Evolutionary conservation across 2,329 filamentous ascomycete species (phyloP), one percentile per base, ranked within the genome.

Genomic region (Polytolypa hystricis): DNA sequence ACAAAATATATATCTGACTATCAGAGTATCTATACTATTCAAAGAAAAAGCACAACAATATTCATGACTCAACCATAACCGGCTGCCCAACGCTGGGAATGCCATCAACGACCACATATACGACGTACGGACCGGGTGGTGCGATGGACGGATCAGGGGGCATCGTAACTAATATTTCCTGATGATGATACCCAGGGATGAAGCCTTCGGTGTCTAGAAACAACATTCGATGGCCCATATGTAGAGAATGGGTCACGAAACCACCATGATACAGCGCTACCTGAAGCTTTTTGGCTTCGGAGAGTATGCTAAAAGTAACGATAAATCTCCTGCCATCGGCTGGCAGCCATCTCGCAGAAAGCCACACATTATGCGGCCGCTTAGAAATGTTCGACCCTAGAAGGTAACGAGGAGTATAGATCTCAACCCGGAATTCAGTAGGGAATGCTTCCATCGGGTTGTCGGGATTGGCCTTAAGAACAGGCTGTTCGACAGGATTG

Each of bases 351-450:
- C 58, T 65, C 25, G 51, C 57, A 6, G 65, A 66, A 11, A 76
- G 53, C 3, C 45, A 41, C 34, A 76, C 58, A 31, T 64, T 56
- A 3, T 58, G 64, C 3, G 74, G 72, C 31, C 73, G 64, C 32
- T 51, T 59, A 18, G 55, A 52, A 2, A 61, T 63, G 33, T 70
- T 70, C 27, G 60, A 63, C 10, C 70, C 71, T 31, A 64, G 58
- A 12, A 78, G 65, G 47, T 79, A 79, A 3, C 73, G 71, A 27
- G 74, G 74, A 18, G 70, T 72, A 50, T 74, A 78, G 37, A 68
- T 70, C 51, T 79, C 74, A 29, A 77, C 71, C 23, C 73, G 67
- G 58, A 75, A 77, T 42, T 79, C 74, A 1, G 73, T 78, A 12
- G 67, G 60, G 50, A 62, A 78, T 30, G 57, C 52, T 38, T 47